Percentiles rank a stretch among this genome's conserved stretches.
phyloP scores from a whole-genome alignment of 164 flowering plant species.

The Protea cynaroides region DNA sequence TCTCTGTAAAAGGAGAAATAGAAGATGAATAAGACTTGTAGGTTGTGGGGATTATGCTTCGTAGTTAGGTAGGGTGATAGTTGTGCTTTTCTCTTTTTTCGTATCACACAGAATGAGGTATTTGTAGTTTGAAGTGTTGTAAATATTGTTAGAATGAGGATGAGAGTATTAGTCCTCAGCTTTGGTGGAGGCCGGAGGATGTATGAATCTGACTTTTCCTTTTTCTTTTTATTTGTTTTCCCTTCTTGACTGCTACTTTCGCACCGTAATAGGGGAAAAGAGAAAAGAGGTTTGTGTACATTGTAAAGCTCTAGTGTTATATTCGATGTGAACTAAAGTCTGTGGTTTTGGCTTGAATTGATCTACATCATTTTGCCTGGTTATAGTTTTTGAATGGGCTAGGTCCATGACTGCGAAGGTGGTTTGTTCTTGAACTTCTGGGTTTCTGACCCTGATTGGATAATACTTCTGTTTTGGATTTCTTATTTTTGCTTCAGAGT shows the following conservation, averaged over 20 bases:
- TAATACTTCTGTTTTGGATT: no score
- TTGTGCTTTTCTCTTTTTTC: not conserved
- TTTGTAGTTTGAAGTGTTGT: constrained; percentile 4
- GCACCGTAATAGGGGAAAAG: not conserved
- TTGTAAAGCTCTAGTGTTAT: not conserved
- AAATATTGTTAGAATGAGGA: constrained; percentile 14
- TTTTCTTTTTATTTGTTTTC: not conserved
- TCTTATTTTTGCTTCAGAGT: no score
- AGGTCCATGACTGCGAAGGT: no score
- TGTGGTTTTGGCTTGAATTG: not conserved
- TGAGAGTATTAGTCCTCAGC: constrained; percentile 5
- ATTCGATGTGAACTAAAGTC: no score
- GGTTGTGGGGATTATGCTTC: constrained; percentile 1
- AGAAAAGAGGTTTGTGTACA: not conserved
- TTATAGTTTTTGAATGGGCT: no score
- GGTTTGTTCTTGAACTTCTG: no score
- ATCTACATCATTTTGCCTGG: no score
- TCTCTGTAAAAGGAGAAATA: not conserved
- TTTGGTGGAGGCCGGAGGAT: not conserved
- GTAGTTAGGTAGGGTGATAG: not conserved
- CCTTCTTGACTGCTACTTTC: not conserved
- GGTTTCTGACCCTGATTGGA: no score
- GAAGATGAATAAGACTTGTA: constrained; percentile 2
- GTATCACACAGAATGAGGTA: not conserved
- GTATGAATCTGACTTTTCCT: no score